These are phyloP conservation scores for Lojkania enalia DNA, from an alignment of 2,329 filamentous ascomycete species.

Conservation along the genomic window DNA sequence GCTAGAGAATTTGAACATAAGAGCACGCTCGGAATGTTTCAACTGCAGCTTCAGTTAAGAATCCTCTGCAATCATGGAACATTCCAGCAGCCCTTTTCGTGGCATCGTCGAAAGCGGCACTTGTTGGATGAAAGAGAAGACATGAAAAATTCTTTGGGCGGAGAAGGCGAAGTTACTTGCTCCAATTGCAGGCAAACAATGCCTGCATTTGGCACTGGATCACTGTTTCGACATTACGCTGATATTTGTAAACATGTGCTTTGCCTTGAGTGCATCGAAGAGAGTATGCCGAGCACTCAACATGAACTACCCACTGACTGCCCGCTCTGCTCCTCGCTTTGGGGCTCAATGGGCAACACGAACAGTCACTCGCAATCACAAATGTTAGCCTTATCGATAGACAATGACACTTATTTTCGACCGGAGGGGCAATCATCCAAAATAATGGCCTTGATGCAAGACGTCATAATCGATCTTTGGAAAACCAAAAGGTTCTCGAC, in stretches of 20 bases:
- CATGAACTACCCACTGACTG: conserved; percentile 13
- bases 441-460: conserved; percentile 37
- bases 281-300: conserved; percentile 16
- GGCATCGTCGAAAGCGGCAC: conserved; percentile 42
- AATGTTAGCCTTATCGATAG: conserved; percentile 4
- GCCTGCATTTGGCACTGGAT: conserved; percentile 21
- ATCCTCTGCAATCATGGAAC: conserved; percentile 58
- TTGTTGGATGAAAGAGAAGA: conserved; percentile 44
- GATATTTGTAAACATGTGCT: conserved; percentile 37
- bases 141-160: conserved; percentile 27
- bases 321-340: conserved; percentile 27
- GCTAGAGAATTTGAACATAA: conserved; percentile 40
- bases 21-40: conserved; percentile 51
- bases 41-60: conserved; percentile 51
- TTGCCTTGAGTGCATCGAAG: conserved; percentile 40
- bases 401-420: conserved; percentile 35
- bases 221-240: conserved; percentile 25
- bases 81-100: conserved; percentile 51
- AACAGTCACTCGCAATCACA: background rate
- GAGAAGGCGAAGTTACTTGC: conserved; percentile 34
- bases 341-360: conserved; percentile 5
- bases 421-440: conserved; percentile 38
- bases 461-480: conserved; percentile 32
- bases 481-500: conserved; percentile 31
- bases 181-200: conserved; percentile 36